Percentiles rank a stretch among this genome's conserved stretches.
phyloP scores from a whole-genome alignment of 345 rosid species.

The Populus davidiana region DNA sequence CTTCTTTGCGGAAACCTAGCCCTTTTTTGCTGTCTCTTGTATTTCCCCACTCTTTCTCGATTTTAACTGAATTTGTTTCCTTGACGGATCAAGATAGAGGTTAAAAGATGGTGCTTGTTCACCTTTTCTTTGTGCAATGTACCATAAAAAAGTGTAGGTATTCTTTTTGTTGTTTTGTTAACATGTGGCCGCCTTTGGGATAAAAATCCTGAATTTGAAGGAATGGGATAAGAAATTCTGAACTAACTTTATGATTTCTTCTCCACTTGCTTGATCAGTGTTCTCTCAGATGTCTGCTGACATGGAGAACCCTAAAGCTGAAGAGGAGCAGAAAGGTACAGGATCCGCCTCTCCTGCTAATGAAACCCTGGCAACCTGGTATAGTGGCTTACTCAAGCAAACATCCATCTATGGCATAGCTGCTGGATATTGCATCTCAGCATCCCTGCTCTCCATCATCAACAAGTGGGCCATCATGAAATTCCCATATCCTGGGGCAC shows the following conservation, averaged over 20 bases:
- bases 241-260: background rate
- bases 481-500: conserved; percentile 94
- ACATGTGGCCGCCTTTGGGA: background rate
- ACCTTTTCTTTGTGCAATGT: no score
- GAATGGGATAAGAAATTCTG: background rate
- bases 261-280: background rate
- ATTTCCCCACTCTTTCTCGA: background rate
- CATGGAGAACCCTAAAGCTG: conserved; percentile 40
- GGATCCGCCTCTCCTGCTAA: conserved; percentile 15
- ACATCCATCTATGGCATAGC: conserved; percentile 76
- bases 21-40: no score
- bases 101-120: no score
- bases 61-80: background rate
- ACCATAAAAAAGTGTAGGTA: no score
- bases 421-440: conserved; percentile 87
- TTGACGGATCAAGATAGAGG: background rate
- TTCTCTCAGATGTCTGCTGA: conserved; percentile 27
- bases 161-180: no score
- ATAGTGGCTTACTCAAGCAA: conserved; percentile 43
- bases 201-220: background rate
- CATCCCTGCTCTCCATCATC: conserved; percentile 91
- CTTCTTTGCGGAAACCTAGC: no score
- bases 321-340: conserved; percentile 19
- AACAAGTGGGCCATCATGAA: conserved; percentile 98
- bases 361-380: conserved; percentile 39